Percentiles rank a stretch among this genome's conserved stretches.
These are phyloP conservation scores for Trichosanthes truncata DNA, from an alignment of 306 rosid species.

Conservation along the genomic window DNA sequence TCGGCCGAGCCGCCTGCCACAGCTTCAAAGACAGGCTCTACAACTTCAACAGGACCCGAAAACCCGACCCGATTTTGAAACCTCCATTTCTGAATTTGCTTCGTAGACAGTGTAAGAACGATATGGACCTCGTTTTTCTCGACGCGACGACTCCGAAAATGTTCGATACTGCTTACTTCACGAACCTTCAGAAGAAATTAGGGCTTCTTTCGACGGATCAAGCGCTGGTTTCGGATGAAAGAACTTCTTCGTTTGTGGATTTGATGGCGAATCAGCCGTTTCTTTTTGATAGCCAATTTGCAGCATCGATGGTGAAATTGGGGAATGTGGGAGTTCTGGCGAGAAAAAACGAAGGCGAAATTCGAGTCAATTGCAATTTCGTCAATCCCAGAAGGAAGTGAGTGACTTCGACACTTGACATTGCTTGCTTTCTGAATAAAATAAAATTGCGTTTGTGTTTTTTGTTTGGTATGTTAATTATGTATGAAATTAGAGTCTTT, in stretches of 20 bases:
- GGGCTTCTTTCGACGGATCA: slow-evolving; percentile 76
- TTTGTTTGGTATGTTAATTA: neutral
- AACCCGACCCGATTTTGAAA: slow-evolving; percentile 59
- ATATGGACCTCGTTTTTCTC: slow-evolving; percentile 36
- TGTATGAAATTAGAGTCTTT: neutral
- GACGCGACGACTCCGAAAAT: slow-evolving; percentile 61
- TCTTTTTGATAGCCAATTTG: slow-evolving; percentile 60
- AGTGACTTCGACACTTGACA: neutral
- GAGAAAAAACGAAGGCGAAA: slow-evolving; percentile 59
- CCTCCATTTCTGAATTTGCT: slow-evolving; percentile 35
- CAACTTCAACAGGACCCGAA: slow-evolving; percentile 38
- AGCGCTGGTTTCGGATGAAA: slow-evolving; percentile 40
- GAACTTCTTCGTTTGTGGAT: slow-evolving; percentile 59
- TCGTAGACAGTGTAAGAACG: slow-evolving; percentile 36
- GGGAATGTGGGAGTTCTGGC: slow-evolving; percentile 82
- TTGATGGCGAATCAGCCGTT: slow-evolving; percentile 54
- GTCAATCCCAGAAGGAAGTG: slow-evolving; percentile 19
- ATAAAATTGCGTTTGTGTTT: neutral
- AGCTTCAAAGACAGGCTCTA: slow-evolving; percentile 43
- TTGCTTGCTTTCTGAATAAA: neutral
- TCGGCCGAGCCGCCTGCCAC: slow-evolving; percentile 59
- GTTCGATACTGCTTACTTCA: slow-evolving; percentile 54
- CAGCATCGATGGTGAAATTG: slow-evolving; percentile 72
- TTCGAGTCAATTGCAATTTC: slow-evolving; percentile 61
- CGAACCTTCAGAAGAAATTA: slow-evolving; percentile 51